Conservation (phyloP, 306 rosid species). For the Fragaria iinumae region DNA sequence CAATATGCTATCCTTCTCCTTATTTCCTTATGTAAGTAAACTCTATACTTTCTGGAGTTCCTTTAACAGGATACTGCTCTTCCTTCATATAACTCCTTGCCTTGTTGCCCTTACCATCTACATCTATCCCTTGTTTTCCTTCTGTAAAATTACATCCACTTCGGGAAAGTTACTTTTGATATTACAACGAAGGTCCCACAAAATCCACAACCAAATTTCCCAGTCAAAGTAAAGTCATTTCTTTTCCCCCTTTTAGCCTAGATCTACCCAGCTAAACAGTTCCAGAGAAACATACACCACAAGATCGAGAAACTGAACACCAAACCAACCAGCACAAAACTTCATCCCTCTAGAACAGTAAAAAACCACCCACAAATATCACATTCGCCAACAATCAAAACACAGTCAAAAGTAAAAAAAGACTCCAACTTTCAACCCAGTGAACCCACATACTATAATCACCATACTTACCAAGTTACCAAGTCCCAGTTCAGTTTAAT, state of each 20-base stretch:
- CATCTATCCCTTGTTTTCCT: conserved; percentile 9
- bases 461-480: conserved; percentile 3
- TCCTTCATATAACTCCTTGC: not conserved
- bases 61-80: not conserved
- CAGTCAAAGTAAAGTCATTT: not conserved
- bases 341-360: not conserved
- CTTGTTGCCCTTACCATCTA: not conserved
- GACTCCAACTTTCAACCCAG: not conserved
- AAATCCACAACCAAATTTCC: conserved; percentile 7
- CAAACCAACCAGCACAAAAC: not conserved
- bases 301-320: not conserved
- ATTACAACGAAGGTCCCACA: conserved; percentile 13
- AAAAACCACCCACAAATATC: not conserved
- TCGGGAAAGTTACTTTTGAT: conserved; percentile 10
- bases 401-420: not conserved
- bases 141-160: conserved; percentile 17
- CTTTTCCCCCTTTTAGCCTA: not conserved
- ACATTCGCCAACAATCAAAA: not conserved
- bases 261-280: not conserved
- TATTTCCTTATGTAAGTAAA: not conserved
- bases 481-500: not conserved
- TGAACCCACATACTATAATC: not conserved
- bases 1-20: not conserved
- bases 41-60: not conserved
- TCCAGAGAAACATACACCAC: not conserved